A percentile compares a stretch with the other conserved stretches of the same genome.
These are phyloP conservation scores for Cardamine resedifolia DNA, from an alignment of 345 rosid species.

Conservation along the genomic window DNA sequence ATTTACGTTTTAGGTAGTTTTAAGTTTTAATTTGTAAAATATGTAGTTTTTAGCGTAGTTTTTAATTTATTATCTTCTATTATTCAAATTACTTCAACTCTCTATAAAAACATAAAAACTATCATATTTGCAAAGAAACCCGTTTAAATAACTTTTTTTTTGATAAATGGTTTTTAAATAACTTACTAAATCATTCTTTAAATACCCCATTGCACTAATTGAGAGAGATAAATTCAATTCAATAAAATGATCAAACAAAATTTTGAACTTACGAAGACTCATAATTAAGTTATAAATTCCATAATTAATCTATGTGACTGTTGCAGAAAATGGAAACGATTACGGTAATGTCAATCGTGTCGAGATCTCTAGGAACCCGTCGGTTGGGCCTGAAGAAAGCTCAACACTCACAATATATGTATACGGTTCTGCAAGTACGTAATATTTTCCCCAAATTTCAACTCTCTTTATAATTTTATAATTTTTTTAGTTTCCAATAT, in stretches of 20 bases:
- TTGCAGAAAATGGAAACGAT: constrained; percentile 1
- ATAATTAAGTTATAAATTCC: neutral
- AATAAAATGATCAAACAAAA: neutral
- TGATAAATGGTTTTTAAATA: too few species aligned
- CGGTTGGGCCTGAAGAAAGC: neutral
- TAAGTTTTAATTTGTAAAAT: too few species aligned
- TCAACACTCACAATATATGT: neutral
- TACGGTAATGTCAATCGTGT: neutral
- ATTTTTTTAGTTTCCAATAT: neutral
- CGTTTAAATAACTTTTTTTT: too few species aligned
- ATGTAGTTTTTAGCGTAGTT: too few species aligned
- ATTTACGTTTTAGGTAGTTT: too few species aligned
- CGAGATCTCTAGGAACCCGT: neutral
- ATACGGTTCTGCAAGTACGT: constrained; percentile 9
- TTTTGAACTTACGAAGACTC: neutral
- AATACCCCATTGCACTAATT: too few species aligned
- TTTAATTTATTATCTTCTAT: too few species aligned
- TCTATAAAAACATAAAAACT: too few species aligned
- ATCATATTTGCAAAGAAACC: too few species aligned
- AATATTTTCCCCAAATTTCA: neutral
- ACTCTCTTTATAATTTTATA: neutral
- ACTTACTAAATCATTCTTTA: too few species aligned
- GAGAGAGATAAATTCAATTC: neutral
- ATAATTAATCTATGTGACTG: neutral
- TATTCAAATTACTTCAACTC: too few species aligned